Evolutionary conservation across 192 early-diverging fungal genomes (phyloP), one percentile per base, ranked within the genome.

Genomic region (Coemansia sp.): DNA sequence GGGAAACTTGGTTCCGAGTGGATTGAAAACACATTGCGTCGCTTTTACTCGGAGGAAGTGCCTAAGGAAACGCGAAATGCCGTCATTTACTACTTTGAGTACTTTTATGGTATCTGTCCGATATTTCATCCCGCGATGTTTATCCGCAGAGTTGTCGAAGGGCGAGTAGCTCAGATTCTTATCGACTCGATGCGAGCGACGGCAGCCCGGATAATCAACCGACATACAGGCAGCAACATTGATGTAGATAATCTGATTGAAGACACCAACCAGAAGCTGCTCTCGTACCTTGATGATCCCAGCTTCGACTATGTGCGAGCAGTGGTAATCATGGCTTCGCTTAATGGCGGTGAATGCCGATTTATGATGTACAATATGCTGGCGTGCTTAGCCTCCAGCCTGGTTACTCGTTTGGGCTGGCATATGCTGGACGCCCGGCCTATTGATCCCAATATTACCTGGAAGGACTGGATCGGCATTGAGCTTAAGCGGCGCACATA

Each of bases 41-140:
- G 66, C 32, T 76, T 76, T 44, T 69, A 68, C 37, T 76, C 72
- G 2, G 58, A 64, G 15, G 62, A 76, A 59, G 51, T 69, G 6
- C 31, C 62, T 7, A 58, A 64, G 37, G 62, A 65, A 0, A 69
- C 66, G 3, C 71, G 71, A 57, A 62, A 64, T 17, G 47, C 65
- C 0, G 50, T 75, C 11, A 32, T 53, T 5, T 75, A 59, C 53
- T 75, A 68, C 44, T 64, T 75, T 47, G 65, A 67, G 39, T 75
- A 75, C 44, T 75, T 64, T 56, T 75, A 75, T 34, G 52, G 49
- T 36, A 60, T 67, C 26, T 67, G 71, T 30, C 65, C 71, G 15
- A 75, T 75, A 6, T 75, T 75, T 40, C 71, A 75, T 26, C 71
- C 71, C 9, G 64, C 71, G 2, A 43, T 62, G 34, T 57, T 75